Evolutionary conservation across 2,329 filamentous ascomycete species (phyloP), one percentile per base, ranked within the genome.

Genomic region (Verticillium isaacii): DNA sequence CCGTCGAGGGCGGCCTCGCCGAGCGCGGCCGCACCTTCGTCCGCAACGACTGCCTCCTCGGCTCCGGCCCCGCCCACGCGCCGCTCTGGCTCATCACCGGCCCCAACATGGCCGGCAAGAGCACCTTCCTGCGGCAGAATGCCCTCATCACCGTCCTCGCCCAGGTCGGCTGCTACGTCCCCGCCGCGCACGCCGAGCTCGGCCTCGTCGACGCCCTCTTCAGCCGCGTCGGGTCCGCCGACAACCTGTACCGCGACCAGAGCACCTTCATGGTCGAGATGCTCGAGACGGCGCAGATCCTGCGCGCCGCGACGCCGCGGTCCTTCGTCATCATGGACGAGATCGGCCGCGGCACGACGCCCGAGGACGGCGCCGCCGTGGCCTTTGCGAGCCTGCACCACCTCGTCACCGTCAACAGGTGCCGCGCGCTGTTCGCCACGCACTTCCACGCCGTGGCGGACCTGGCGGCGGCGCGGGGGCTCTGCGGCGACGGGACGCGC

Each of bases 221-320:
- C 79, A 95, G 90, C 71, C 91, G 95, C 72, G 90, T 96, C 25
- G 95, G 95, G 1, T 96, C 93, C 1, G 95, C 94, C 1, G 96
- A 99, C 74, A 94, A 97, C 72, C 82, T 99, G n/a, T 97, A 91
- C 78, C 86, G 88, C 58, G 91, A 97, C 77, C 93, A 98, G 75
- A 97, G 92, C 60, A 99, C 96, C 0, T 99, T 99, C 76, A 98
- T 99, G 95, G 92, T 98, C 1, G 95, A 99, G 78, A 99, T 99
- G 95, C 84, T 97, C 2, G 95, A 99, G 77, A 97, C 95, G 23
- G 93, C 94, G 1, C 84, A 90, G 32, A 99, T 99, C 60, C 82
- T 99, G 59, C 91, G 89, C 64, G 84, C 91, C 67, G 94, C 95
- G 0, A 98, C 94, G 1, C 78, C 87, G 1, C 84, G 89, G 29